These are phyloP conservation scores for Clausena lansium DNA, from an alignment of 345 rosid genomes.

Conservation along the genomic window DNA sequence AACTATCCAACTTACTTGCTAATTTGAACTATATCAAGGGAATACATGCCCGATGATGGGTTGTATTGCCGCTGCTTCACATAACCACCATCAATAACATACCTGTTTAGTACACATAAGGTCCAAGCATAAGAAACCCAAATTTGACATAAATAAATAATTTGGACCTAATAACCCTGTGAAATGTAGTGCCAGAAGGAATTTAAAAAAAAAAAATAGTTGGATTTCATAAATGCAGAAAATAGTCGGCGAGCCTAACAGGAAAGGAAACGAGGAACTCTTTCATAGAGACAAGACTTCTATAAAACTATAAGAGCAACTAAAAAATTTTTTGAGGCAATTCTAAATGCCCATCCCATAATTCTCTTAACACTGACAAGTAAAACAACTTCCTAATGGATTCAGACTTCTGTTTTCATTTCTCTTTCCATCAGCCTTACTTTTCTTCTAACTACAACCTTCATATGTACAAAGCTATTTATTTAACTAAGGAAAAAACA, in stretches of 20 bases:
- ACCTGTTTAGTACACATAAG: slow-evolving; percentile 50
- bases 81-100: slow-evolving; percentile 89
- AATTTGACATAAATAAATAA: background rate
- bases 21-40: slow-evolving; percentile 90
- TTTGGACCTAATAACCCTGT: background rate
- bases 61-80: slow-evolving; percentile 96
- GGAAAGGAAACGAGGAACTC: background rate
- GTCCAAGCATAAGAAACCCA: slow-evolving; percentile 18
- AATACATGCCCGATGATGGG: slow-evolving; percentile 94
- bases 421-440: background rate
- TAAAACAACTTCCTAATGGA: background rate
- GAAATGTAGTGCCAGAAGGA: background rate
- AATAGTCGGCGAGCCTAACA: background rate
- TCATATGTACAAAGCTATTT: background rate
- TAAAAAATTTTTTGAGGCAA: background rate
- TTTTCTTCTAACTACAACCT: background rate
- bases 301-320: background rate
- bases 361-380: background rate
- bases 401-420: background rate
- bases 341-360: background rate
- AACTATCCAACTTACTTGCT: slow-evolving; percentile 74
- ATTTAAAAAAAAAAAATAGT: too few relatives aligned
- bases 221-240: background rate
- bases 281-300: background rate
- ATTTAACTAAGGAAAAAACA: background rate